Evolutionary conservation across 2,329 filamentous ascomycete genomes (phyloP).

Genomic region (Xylaria sp.): DNA sequence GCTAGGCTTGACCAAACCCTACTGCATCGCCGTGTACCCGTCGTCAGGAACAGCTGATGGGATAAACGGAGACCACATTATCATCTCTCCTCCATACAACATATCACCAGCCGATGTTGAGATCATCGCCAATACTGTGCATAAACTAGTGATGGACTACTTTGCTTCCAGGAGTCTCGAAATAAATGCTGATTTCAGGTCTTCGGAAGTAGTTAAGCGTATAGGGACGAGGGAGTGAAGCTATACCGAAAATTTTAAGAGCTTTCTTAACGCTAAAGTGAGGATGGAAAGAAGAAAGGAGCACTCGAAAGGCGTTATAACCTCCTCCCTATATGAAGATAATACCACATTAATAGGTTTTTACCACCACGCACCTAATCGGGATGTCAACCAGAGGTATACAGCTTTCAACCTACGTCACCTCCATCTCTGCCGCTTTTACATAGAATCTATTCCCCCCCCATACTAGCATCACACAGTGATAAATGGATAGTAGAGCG

Average conservation of each 20-base stretch:
- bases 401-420: too few species aligned
- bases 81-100: slow-evolving; percentile 76
- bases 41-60: slow-evolving; percentile 62
- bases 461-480: too few species aligned
- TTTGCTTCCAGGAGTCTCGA: slow-evolving; percentile 48
- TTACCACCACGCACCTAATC: too few species aligned
- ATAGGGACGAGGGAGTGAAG: background rate
- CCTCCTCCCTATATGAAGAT: too few species aligned
- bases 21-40: slow-evolving; percentile 57
- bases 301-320: too few species aligned
- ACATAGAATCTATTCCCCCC: too few species aligned
- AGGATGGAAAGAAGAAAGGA: background rate
- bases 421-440: too few species aligned
- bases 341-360: too few species aligned
- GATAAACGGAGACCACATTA: slow-evolving; percentile 69
- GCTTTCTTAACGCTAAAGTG: background rate
- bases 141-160: slow-evolving; percentile 62
- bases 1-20: slow-evolving; percentile 36
- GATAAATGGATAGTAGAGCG: too few species aligned
- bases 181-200: background rate
- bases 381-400: too few species aligned
- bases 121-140: slow-evolving; percentile 62
- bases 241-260: background rate
- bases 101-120: slow-evolving; percentile 66
- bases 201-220: background rate